These are phyloP conservation scores for Thecaphora frezii DNA, from an alignment of 1,284 basidiomycete species.

Conservation along the genomic window DNA sequence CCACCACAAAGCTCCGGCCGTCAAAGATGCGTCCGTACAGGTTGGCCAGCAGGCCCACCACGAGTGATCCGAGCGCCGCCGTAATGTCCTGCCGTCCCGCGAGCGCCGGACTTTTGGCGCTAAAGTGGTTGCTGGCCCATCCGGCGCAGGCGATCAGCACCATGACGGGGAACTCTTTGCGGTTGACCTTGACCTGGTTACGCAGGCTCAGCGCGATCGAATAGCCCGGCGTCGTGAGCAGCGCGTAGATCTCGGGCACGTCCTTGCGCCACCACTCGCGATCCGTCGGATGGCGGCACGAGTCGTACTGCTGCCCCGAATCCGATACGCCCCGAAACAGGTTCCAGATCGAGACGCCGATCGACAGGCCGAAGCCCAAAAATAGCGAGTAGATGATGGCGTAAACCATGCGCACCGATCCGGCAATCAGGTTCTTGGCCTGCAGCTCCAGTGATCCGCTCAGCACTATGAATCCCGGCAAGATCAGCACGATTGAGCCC, in stretches of 20 bases:
- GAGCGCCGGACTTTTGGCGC: constrained; percentile 27
- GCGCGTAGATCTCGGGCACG: constrained; percentile 57
- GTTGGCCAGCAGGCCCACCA: constrained; percentile 80
- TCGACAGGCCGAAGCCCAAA: constrained; percentile 45
- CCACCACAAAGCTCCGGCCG: constrained; percentile 74
- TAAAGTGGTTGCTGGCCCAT: constrained; percentile 63
- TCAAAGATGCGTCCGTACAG: constrained; percentile 77
- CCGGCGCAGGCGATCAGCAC: constrained; percentile 74
- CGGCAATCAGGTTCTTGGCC: constrained; percentile 55
- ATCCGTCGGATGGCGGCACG: constrained; percentile 26
- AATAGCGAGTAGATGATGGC: constrained; percentile 71
- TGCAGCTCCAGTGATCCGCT: constrained; percentile 74
- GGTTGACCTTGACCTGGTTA: constrained; percentile 70
- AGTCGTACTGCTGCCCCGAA: constrained; percentile 10
- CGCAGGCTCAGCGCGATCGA: constrained; percentile 73
- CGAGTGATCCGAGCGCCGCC: constrained; percentile 68
- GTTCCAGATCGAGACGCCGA: constrained; percentile 51
- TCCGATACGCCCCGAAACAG: constrained; percentile 31
- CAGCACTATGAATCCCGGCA: constrained; percentile 68
- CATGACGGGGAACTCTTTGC: constrained; percentile 70
- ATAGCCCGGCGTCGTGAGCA: constrained; percentile 78
- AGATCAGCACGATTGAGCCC: constrained; percentile 79
- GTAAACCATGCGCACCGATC: constrained; percentile 78
- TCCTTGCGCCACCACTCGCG: constrained; percentile 62
- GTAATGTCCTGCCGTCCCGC: constrained; percentile 47